A percentile compares a stretch with the other conserved stretches of the same genome.
Conservation (phyloP, 805 yeast species). For the Ogataea methanolica region DNA sequence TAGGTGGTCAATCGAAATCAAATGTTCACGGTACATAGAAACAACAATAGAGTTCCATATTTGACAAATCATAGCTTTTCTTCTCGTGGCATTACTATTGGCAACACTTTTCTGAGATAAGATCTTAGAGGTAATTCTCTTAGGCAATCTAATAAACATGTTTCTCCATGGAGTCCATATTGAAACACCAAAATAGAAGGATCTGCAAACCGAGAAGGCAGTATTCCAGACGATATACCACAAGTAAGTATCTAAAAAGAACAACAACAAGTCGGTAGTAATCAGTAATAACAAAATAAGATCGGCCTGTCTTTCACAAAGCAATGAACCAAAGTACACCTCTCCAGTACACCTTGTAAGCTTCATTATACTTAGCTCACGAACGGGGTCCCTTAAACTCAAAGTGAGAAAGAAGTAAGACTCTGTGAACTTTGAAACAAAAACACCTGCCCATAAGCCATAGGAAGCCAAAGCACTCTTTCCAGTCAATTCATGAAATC, state of each 20-base stretch:
- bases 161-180: slow-evolving; percentile 90
- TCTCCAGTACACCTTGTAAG: slow-evolving; percentile 62
- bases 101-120: slow-evolving; percentile 38
- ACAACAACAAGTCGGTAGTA: slow-evolving; percentile 60
- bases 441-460: slow-evolving; percentile 66
- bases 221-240: slow-evolving; percentile 87
- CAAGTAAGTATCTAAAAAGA: slow-evolving; percentile 75
- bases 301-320: slow-evolving; percentile 55
- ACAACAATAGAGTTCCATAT: slow-evolving; percentile 84
- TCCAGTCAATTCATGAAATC: slow-evolving; percentile 49
- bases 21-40: slow-evolving; percentile 78
- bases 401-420: slow-evolving; percentile 75
- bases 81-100: slow-evolving; percentile 31
- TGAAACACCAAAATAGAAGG: slow-evolving; percentile 68
- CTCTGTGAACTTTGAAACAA: slow-evolving; percentile 64
- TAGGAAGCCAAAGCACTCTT: slow-evolving; percentile 57
- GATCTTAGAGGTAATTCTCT: slow-evolving; percentile 68
- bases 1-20: slow-evolving; percentile 68
- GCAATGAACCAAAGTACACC: slow-evolving; percentile 40
- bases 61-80: slow-evolving; percentile 58
- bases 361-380: slow-evolving; percentile 58
- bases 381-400: slow-evolving; percentile 66
- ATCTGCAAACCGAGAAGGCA: slow-evolving; percentile 62
- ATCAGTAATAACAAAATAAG: slow-evolving; percentile 51
- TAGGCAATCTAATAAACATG: slow-evolving; percentile 69